Conservation (phyloP, 176 grass and related monocot species). For the Avena eriantha region DNA sequence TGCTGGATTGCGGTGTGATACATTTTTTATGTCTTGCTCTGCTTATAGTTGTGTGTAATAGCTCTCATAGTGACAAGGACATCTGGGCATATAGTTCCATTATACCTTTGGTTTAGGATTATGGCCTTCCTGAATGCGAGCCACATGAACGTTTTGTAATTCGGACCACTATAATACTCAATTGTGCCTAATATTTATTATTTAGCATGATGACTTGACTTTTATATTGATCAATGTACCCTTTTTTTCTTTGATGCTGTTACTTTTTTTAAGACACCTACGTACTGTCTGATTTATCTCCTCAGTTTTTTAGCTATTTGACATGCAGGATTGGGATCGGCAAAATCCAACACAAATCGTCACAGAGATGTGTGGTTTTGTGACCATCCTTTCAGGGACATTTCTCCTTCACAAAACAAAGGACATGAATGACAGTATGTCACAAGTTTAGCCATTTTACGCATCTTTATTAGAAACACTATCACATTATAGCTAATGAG, state of each 20-base stretch:
- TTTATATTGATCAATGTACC: not conserved
- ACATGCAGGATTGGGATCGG: slow-evolving; percentile 76
- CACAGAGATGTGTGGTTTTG: slow-evolving; percentile 77
- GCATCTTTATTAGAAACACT: not conserved
- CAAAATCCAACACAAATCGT: slow-evolving; percentile 86
- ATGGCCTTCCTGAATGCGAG: not conserved
- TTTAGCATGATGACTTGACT: slow-evolving; percentile 28
- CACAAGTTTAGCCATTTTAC: slow-evolving; percentile 12
- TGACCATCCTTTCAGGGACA: slow-evolving; percentile 85
- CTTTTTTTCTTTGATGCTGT: slow-evolving; percentile 5
- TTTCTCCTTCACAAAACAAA: slow-evolving; percentile 89
- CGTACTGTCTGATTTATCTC: not conserved
- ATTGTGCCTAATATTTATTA: slow-evolving; percentile 22
- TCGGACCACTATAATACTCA: slow-evolving; percentile 4
- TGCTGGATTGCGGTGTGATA: not conserved
- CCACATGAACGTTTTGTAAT: slow-evolving; percentile 4
- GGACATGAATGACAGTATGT: slow-evolving; percentile 71
- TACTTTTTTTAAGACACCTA: not conserved
- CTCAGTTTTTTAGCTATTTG: slow-evolving; percentile 25
- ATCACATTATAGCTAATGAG: slow-evolving; percentile 20
- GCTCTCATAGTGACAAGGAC: not conserved
- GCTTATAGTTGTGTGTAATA: slow-evolving; percentile 34
- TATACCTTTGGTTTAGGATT: slow-evolving; percentile 5
- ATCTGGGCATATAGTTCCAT: slow-evolving; percentile 17
- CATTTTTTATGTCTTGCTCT: slow-evolving; percentile 28